A percentile compares a stretch with the other conserved stretches of the same genome.
phyloP scores from a whole-genome alignment of 495 filamentous ascomycete species.

The Penicillium psychrofluorescens region DNA sequence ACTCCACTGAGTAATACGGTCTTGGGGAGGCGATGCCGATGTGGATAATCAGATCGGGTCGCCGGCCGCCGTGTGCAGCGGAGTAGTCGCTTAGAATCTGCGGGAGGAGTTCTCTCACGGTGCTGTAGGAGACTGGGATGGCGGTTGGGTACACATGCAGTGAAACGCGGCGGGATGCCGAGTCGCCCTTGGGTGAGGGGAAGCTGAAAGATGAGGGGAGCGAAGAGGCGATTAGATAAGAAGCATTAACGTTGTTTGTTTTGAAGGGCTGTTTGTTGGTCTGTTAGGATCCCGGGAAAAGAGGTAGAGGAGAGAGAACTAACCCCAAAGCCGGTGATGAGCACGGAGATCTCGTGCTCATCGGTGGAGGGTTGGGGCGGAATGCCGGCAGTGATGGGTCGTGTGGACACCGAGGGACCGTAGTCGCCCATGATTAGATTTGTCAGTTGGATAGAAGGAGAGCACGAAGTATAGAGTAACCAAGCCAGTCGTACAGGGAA shows the following conservation, averaged over 20 bases:
- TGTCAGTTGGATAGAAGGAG: constrained; percentile 1
- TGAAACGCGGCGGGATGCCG: constrained; percentile 45
- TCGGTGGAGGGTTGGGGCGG: constrained; percentile 10
- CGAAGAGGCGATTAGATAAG: constrained; percentile 59
- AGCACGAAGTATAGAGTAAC: neutral
- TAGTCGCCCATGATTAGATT: constrained; percentile 32
- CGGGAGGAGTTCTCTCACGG: constrained; percentile 57
- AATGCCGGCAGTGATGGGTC: constrained; percentile 8
- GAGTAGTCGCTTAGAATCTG: constrained; percentile 37
- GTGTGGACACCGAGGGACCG: constrained; percentile 16
- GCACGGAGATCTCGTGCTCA: constrained; percentile 49
- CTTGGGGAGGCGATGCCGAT: constrained; percentile 75
- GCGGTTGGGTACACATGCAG: constrained; percentile 59
- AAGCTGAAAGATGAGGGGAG: constrained; percentile 28
- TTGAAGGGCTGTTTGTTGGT: constrained; percentile 53
- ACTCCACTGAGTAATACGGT: constrained; percentile 62
- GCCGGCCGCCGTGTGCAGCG: constrained; percentile 28
- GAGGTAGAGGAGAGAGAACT: constrained; percentile 24
- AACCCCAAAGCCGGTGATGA: constrained; percentile 71
- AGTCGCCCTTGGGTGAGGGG: constrained; percentile 6
- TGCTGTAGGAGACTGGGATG: constrained; percentile 60
- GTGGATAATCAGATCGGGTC: constrained; percentile 63
- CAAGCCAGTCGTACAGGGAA: too few relatives aligned
- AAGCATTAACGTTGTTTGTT: constrained; percentile 59
- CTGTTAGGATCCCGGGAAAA: neutral